Conservation (phyloP, 257 asterid species). For the Plantago ovata region DNA sequence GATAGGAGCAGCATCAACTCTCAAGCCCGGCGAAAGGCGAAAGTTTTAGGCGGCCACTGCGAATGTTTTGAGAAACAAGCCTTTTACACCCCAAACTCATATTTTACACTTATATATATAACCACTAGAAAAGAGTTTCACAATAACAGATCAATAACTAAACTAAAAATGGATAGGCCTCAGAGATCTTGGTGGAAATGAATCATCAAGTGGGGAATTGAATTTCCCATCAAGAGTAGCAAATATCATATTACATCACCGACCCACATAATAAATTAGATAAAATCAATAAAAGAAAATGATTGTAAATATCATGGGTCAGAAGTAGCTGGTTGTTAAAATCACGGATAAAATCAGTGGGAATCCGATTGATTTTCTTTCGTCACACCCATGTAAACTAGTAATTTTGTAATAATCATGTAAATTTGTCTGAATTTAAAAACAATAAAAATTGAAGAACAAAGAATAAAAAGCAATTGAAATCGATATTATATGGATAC, state of each 20-base stretch:
- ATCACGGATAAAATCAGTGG: constrained; percentile 53
- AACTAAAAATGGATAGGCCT: not conserved
- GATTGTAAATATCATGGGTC: constrained; percentile 33
- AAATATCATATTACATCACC: not conserved
- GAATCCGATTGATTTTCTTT: constrained; percentile 64
- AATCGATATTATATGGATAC: not conserved
- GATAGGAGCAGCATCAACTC: not conserved
- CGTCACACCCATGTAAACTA: constrained; percentile 47
- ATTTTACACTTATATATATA: too few relatives aligned
- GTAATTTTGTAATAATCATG: constrained; percentile 16
- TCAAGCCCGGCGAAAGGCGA: too few relatives aligned
- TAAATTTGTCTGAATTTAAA: not conserved
- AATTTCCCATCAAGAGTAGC: constrained; percentile 3
- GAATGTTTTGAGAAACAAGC: too few relatives aligned
- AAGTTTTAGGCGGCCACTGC: too few relatives aligned
- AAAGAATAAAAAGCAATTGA: not conserved
- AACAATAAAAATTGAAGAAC: constrained; percentile 14
- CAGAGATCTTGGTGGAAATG: constrained; percentile 5
- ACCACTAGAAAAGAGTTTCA: too few relatives aligned
- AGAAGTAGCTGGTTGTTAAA: constrained; percentile 58
- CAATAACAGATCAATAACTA: too few relatives aligned
- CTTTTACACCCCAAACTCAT: too few relatives aligned
- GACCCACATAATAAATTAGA: not conserved
- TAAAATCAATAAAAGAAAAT: not conserved
- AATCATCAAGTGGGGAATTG: constrained; percentile 1